phyloP scores from a whole-genome alignment of 495 filamentous ascomycete genomes.

The Cladorrhinum samala region DNA sequence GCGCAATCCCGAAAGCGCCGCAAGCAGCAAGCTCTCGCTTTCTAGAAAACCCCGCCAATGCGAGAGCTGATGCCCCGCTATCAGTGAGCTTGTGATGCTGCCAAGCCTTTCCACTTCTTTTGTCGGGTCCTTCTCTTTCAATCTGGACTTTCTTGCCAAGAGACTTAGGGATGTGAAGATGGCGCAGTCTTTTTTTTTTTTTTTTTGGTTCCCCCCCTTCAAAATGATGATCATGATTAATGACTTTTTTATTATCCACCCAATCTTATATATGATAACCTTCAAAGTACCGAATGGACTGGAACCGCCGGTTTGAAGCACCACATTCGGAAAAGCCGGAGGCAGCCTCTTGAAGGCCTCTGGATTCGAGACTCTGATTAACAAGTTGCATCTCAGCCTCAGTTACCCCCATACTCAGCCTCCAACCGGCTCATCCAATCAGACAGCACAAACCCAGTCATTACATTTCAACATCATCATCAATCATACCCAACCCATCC shows the following conservation, averaged over 20 bases:
- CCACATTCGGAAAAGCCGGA: not conserved
- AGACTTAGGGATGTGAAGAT: not conserved
- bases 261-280: not conserved
- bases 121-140: not conserved
- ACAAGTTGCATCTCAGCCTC: too few species aligned
- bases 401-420: too few species aligned
- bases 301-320: too few species aligned
- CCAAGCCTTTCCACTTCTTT: too few species aligned
- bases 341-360: not conserved
- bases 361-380: too few species aligned
- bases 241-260: not conserved
- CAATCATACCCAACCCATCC: not conserved
- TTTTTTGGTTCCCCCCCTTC: not conserved
- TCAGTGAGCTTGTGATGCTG: too few species aligned
- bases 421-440: too few species aligned
- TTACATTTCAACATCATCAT: not conserved
- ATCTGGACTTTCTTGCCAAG: not conserved
- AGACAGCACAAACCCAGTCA: too few species aligned
- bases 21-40: not conserved
- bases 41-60: not conserved
- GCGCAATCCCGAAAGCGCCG: slow-evolving; percentile 2
- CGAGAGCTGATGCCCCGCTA: not conserved
- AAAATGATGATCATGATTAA: not conserved
- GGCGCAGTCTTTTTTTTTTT: not conserved
- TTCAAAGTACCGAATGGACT: too few species aligned